These are phyloP conservation scores for Trametes sanguinea DNA, from an alignment of 768 basidiomycete genomes.

Conservation along the genomic window DNA sequence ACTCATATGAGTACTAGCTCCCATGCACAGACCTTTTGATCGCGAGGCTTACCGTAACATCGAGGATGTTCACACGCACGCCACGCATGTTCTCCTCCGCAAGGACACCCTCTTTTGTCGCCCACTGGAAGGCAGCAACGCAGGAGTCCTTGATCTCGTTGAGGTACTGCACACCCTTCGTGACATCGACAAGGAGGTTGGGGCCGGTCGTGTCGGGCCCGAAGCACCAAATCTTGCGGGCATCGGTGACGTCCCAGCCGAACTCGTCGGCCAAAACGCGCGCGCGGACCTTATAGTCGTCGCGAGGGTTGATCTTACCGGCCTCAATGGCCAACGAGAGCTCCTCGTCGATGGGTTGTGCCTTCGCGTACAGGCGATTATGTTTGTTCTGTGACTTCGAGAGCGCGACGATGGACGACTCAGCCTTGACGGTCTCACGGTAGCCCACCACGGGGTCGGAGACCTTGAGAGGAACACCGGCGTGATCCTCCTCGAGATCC, in stretches of 20 bases:
- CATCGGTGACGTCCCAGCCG: conserved; percentile 99
- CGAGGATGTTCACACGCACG: conserved; percentile 91
- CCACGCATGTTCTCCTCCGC: conserved; percentile 99
- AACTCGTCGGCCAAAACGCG: conserved; percentile 94
- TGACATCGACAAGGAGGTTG: conserved; percentile 95
- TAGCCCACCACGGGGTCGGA: conserved; percentile 98
- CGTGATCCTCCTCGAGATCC: conserved; percentile 99
- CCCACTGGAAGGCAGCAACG: conserved; percentile 99
- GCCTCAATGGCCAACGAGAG: conserved; percentile 89
- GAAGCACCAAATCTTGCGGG: conserved; percentile 99
- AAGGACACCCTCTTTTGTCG: conserved; percentile 96
- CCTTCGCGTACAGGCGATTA: conserved; percentile 96
- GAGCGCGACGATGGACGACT: conserved; percentile 93
- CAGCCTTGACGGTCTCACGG: conserved; percentile 95
- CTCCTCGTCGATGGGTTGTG: conserved; percentile 91
- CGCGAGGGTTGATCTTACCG: conserved; percentile 84
- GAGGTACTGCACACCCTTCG: conserved; percentile 98
- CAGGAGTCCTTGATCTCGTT: conserved; percentile 99
- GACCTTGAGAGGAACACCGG: conserved; percentile 97
- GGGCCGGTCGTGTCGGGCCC: conserved; percentile 97
- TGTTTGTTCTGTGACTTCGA: conserved; percentile 99
- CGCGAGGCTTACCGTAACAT: conserved; percentile 75
- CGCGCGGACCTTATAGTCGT: conserved; percentile 97
- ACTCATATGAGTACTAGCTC: conserved; percentile 5
- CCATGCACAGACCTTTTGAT: neutral